Evolutionary conservation across 352 stramenopile genomes (phyloP).

Genomic region (Pythium sp.): DNA sequence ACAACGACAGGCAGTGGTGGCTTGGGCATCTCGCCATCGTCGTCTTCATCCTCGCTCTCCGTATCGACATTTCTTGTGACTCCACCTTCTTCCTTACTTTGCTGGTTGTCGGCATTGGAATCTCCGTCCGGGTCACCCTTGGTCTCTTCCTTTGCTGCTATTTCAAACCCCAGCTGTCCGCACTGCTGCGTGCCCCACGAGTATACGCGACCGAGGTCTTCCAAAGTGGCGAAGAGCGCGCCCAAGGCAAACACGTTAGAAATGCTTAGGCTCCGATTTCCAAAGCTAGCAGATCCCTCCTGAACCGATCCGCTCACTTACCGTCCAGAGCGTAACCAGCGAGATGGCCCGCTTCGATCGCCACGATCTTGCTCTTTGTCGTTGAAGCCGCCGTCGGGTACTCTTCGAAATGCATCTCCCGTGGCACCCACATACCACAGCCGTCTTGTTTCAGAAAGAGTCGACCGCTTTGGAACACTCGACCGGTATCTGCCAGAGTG

Average conservation of each 20-base stretch:
- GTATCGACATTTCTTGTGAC: background rate
- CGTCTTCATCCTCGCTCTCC: conserved; percentile 3
- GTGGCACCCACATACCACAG: conserved; percentile 47
- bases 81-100: conserved; percentile 12
- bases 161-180: conserved; percentile 52
- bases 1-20: conserved; percentile 15
- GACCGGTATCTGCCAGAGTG: conserved; percentile 22
- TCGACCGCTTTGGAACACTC: conserved; percentile 48
- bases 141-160: background rate
- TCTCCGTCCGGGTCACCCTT: background rate
- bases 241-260: background rate
- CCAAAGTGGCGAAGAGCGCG: background rate
- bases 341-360: conserved; percentile 45
- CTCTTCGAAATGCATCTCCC: conserved; percentile 25
- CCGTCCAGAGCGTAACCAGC: conserved; percentile 59
- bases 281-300: background rate
- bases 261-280: background rate
- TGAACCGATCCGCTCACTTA: conserved; percentile 13
- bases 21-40: background rate
- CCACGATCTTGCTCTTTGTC: conserved; percentile 26
- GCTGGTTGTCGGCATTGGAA: background rate
- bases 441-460: conserved; percentile 58
- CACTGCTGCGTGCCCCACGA: conserved; percentile 58
- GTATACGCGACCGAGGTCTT: conserved; percentile 42
- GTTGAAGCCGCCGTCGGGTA: background rate